These are phyloP conservation scores for Colletotrichum sp. DNA, from an alignment of 2,329 filamentous ascomycete genomes.

Conservation along the genomic window DNA sequence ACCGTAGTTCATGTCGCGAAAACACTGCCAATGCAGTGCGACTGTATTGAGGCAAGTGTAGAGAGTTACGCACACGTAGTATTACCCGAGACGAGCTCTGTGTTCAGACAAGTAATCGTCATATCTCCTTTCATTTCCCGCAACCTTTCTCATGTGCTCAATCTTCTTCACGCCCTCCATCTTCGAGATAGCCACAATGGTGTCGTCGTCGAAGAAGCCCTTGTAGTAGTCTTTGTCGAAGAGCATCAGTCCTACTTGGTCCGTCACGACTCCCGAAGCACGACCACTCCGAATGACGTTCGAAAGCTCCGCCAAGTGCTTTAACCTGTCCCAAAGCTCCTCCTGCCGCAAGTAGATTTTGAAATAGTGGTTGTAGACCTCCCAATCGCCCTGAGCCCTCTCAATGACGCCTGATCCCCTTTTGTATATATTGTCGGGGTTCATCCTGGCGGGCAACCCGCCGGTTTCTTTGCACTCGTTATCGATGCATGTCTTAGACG, in stretches of 20 bases:
- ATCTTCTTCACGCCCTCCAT: not conserved
- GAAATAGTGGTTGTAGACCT: not conserved
- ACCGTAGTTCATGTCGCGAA: too few relatives aligned
- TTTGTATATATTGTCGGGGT: not conserved
- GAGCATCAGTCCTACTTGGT: too few relatives aligned
- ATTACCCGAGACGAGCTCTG: not conserved
- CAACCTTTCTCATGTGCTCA: not conserved
- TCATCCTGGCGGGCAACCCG: not conserved
- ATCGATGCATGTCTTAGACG: not conserved
- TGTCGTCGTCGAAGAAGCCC: not conserved
- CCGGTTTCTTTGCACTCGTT: not conserved
- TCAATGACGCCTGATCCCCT: not conserved
- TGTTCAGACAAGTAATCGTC: not conserved
- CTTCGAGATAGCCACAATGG: not conserved
- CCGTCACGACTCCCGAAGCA: not conserved
- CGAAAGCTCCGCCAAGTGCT: too few relatives aligned
- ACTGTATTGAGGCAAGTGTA: too few relatives aligned
- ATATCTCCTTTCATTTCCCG: not conserved
- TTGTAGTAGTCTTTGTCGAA: too few relatives aligned
- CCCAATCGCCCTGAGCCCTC: not conserved
- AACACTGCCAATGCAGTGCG: too few relatives aligned
- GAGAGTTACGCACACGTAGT: not conserved
- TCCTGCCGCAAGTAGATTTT: not conserved
- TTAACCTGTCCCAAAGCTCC: too few relatives aligned
- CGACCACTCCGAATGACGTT: too few relatives aligned